Evolutionary conservation across 1,139 yeast species (phyloP).

Genomic region (Trichomonascaceae sp.): DNA sequence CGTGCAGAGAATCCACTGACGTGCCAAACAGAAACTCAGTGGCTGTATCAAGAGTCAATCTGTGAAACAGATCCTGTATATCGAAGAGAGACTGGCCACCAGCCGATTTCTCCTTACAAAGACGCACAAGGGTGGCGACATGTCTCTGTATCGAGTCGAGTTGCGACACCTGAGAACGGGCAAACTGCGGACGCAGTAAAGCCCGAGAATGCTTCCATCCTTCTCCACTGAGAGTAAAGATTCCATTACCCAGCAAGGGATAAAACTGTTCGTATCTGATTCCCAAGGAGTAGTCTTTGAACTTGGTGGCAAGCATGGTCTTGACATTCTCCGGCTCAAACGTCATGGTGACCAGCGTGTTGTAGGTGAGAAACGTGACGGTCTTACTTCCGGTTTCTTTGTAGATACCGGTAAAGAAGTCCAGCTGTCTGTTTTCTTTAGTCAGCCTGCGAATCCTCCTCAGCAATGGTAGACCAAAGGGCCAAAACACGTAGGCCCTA

Average conservation of each 20-base stretch:
- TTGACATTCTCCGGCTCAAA: slow-evolving; percentile 34
- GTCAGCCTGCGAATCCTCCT: background rate
- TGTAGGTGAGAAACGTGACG: background rate
- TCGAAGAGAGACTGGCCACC: slow-evolving; percentile 24
- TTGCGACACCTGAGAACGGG: slow-evolving; percentile 41
- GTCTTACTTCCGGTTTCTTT: background rate
- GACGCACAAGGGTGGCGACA: slow-evolving; percentile 7
- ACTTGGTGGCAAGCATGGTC: slow-evolving; percentile 19
- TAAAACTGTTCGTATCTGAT: slow-evolving; percentile 29
- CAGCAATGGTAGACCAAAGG: background rate
- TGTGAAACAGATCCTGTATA: slow-evolving; percentile 36
- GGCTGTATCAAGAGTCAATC: slow-evolving; percentile 43
- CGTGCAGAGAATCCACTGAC: slow-evolving; percentile 32
- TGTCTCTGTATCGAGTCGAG: slow-evolving; percentile 31
- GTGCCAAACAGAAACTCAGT: slow-evolving; percentile 49
- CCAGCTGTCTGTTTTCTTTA: background rate
- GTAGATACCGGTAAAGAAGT: background rate
- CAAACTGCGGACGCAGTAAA: slow-evolving; percentile 45
- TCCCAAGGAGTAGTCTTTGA: slow-evolving; percentile 40
- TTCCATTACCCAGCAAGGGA: slow-evolving; percentile 43
- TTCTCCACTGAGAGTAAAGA: slow-evolving; percentile 41
- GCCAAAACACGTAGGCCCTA: no score
- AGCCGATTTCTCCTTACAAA: slow-evolving; percentile 4
- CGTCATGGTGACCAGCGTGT: slow-evolving; percentile 20
- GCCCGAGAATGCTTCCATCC: slow-evolving; percentile 49